These are phyloP conservation scores for Colletotrichum liriopes DNA, from an alignment of 2,329 filamentous ascomycete species.

Conservation along the genomic window DNA sequence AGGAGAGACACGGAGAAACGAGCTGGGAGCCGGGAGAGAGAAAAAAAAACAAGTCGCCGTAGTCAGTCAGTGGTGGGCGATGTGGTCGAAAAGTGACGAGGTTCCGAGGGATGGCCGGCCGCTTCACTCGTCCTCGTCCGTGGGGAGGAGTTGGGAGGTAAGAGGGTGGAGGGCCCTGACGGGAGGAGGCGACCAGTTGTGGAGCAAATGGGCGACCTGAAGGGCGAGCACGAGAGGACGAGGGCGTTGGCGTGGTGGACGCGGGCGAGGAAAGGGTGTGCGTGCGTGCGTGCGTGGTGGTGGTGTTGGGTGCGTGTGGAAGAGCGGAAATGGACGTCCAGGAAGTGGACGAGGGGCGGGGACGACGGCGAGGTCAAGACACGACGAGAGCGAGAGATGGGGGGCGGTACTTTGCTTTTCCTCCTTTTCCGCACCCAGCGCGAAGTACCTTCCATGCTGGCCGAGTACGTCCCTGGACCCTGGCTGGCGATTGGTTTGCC, in stretches of 20 bases:
- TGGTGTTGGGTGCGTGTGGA: constrained; percentile 14
- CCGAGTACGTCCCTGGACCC: not conserved
- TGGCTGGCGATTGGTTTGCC: not conserved
- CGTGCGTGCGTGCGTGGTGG: not conserved
- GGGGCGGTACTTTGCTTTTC: constrained; percentile 9
- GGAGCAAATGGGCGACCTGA: constrained; percentile 18
- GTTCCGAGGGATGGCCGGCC: constrained; percentile 40
- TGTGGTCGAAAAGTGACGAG: constrained; percentile 40
- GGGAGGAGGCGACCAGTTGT: constrained; percentile 37
- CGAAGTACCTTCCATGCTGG: constrained; percentile 6
- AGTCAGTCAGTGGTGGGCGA: constrained; percentile 27
- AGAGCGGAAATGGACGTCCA: constrained; percentile 31
- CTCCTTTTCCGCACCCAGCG: not conserved
- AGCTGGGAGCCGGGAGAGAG: constrained; percentile 17
- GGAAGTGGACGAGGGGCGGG: constrained; percentile 21
- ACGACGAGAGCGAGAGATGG: not conserved
- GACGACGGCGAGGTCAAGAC: not conserved
- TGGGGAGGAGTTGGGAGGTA: constrained; percentile 20
- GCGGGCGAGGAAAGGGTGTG: constrained; percentile 15
- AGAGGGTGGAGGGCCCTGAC: constrained; percentile 30
- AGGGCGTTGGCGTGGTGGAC: constrained; percentile 5
- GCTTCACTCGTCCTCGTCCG: constrained; percentile 33
- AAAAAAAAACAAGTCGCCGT: constrained; percentile 4
- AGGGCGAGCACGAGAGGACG: constrained; percentile 16
- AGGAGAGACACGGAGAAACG: constrained; percentile 3